phyloP scores from a whole-genome alignment of 176 grass and related monocot genomes.

The Pharus latifolius region DNA sequence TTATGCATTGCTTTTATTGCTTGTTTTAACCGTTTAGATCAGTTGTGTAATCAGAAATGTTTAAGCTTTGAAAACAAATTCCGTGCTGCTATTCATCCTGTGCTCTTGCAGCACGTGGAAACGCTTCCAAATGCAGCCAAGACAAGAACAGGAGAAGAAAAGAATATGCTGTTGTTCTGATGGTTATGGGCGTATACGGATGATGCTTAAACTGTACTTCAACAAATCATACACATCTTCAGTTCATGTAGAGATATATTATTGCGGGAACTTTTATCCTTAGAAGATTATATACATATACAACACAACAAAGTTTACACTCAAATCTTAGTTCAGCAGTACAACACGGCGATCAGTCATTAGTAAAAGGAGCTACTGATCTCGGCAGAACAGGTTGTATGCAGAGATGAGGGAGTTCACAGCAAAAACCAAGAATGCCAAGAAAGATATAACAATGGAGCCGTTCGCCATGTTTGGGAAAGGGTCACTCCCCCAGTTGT shows the following conservation, averaged over 20 bases:
- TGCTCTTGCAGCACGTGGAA: too few relatives aligned
- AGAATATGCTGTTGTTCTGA: too few relatives aligned
- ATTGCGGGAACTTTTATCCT: neutral
- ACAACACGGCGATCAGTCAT: neutral
- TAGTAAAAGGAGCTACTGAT: slow-evolving; percentile 19
- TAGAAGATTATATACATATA: slow-evolving; percentile 3
- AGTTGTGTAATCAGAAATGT: too few relatives aligned
- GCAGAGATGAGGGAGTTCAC: slow-evolving; percentile 77
- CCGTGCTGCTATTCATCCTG: too few relatives aligned
- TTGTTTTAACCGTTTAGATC: too few relatives aligned
- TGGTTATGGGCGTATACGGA: too few relatives aligned
- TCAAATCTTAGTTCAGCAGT: neutral
- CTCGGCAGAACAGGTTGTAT: slow-evolving; percentile 68
- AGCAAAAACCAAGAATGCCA: slow-evolving; percentile 78
- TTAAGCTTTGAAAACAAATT: too few relatives aligned
- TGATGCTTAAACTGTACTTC: too few relatives aligned
- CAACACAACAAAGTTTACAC: slow-evolving; percentile 7
- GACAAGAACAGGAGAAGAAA: too few relatives aligned
- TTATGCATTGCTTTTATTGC: too few relatives aligned
- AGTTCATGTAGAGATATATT: neutral
- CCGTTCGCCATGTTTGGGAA: slow-evolving; percentile 81
- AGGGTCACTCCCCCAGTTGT: slow-evolving; percentile 82
- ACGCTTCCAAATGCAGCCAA: too few relatives aligned
- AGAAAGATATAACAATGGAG: slow-evolving; percentile 71
- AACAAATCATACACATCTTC: neutral